These are phyloP conservation scores for Rhizomucor pusillus DNA, from an alignment of 371 early-diverging fungal genomes.

Conservation along the genomic window DNA sequence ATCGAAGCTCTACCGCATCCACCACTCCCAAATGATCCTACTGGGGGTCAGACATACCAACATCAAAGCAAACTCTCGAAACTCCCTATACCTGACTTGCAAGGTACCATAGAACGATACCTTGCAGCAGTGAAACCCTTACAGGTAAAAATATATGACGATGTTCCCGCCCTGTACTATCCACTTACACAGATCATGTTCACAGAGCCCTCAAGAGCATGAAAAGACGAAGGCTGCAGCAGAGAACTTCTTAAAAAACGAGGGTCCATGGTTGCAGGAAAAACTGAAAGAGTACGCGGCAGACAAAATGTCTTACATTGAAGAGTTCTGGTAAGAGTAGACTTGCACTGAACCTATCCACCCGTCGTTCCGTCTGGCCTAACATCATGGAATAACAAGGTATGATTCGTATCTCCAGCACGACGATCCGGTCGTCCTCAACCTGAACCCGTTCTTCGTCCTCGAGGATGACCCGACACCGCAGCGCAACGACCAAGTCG, in stretches of 20 bases:
- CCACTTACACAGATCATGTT: background rate
- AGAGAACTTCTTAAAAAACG: conserved; percentile 67
- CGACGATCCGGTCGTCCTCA: conserved; percentile 48
- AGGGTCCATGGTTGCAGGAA: conserved; percentile 76
- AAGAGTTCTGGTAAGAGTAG: conserved; percentile 52
- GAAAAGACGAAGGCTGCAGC: conserved; percentile 59
- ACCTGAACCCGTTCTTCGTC: conserved; percentile 52
- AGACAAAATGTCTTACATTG: conserved; percentile 55
- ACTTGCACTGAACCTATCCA: too few relatives aligned
- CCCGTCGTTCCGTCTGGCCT: too few relatives aligned
- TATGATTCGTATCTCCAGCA: conserved; percentile 49
- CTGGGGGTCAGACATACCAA: conserved; percentile 38
- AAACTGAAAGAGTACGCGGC: conserved; percentile 66
- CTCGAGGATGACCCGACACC: conserved; percentile 56
- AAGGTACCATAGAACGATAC: conserved; percentile 78
- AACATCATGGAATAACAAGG: conserved; percentile 14
- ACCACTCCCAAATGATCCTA: background rate
- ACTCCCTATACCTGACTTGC: conserved; percentile 85
- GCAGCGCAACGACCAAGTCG: conserved; percentile 47
- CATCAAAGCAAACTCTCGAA: conserved; percentile 67
- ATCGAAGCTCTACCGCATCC: background rate
- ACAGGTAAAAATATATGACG: conserved; percentile 34
- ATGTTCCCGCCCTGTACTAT: background rate
- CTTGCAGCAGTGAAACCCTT: conserved; percentile 76
- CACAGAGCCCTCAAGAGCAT: conserved; percentile 57